Evolutionary conservation across 176 grass and related monocot genomes (phyloP).

Genomic region (Phoenix roebelenii): DNA sequence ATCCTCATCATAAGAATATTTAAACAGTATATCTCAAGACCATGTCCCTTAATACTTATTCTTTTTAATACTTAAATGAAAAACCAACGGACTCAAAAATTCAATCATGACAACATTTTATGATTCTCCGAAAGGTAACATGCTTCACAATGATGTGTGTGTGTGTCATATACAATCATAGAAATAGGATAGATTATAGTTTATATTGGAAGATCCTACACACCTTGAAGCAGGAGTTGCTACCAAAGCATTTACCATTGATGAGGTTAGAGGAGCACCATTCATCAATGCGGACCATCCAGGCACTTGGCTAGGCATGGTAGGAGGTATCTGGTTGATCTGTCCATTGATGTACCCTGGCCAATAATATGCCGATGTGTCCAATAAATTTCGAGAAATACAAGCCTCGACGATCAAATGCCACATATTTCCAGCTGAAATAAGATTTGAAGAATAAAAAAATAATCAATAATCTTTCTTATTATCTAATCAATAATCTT

Average conservation of each 20-base stretch:
- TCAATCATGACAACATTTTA: too few relatives aligned
- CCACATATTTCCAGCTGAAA: slow-evolving; percentile 81
- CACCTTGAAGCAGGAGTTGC: slow-evolving; percentile 84
- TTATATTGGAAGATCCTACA: slow-evolving; percentile 27
- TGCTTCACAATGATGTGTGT: too few relatives aligned
- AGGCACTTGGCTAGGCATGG: slow-evolving; percentile 59
- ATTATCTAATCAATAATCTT: too few relatives aligned
- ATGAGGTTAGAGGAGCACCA: slow-evolving; percentile 54
- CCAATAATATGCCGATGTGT: slow-evolving; percentile 84
- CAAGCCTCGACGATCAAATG: slow-evolving; percentile 97
- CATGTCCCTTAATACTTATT: too few relatives aligned
- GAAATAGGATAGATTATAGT: background rate
- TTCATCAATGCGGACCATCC: slow-evolving; percentile 89
- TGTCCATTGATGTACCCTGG: slow-evolving; percentile 68
- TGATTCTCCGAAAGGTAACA: too few relatives aligned
- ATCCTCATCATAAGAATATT: too few relatives aligned
- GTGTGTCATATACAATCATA: background rate
- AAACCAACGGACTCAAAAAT: too few relatives aligned
- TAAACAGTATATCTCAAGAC: too few relatives aligned
- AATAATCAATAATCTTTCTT: too few relatives aligned
- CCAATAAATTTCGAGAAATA: slow-evolving; percentile 85
- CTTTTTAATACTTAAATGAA: too few relatives aligned
- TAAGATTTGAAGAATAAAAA: slow-evolving; percentile 21
- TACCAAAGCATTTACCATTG: slow-evolving; percentile 52
- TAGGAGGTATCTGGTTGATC: slow-evolving; percentile 42